These are phyloP conservation scores for Tolypocladium paradoxum DNA, from an alignment of 2,329 filamentous ascomycete genomes.

Conservation along the genomic window DNA sequence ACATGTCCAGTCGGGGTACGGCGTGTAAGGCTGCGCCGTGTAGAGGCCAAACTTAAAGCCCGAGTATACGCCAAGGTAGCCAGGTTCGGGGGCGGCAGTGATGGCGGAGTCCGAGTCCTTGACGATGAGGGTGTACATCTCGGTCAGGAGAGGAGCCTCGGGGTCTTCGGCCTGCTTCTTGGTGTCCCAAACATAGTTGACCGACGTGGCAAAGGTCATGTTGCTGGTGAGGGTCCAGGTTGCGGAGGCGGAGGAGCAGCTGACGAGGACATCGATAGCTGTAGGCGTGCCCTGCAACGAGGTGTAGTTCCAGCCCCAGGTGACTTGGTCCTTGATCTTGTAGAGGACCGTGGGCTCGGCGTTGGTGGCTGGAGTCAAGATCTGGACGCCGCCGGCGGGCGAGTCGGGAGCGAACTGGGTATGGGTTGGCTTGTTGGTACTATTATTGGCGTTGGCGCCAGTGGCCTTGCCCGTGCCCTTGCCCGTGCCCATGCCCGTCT, in stretches of 20 bases:
- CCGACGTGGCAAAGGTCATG: constrained; percentile 45
- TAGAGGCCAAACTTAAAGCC: constrained; percentile 50
- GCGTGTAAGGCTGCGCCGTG: constrained; percentile 36
- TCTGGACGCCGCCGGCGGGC: constrained; percentile 38
- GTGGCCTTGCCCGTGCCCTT: constrained; percentile 15
- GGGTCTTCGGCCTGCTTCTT: constrained; percentile 34
- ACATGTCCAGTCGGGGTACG: constrained; percentile 42
- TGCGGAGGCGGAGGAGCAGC: constrained; percentile 38
- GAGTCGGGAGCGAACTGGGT: constrained; percentile 34
- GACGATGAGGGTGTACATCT: constrained; percentile 51
- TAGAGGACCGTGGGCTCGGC: constrained; percentile 37
- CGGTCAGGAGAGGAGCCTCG: constrained; percentile 36
- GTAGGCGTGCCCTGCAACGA: constrained; percentile 46
- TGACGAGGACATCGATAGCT: constrained; percentile 48
- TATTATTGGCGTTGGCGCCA: constrained; percentile 14
- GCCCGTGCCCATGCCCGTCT: constrained; percentile 13
- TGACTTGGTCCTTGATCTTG: constrained; percentile 50
- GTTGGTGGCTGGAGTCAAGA: constrained; percentile 39
- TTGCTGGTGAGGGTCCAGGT: constrained; percentile 54
- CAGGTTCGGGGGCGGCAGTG: constrained; percentile 39
- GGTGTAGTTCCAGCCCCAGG: constrained; percentile 57
- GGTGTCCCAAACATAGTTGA: constrained; percentile 49
- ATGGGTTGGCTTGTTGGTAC: constrained; percentile 15
- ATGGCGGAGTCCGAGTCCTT: constrained; percentile 44
- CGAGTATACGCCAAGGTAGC: constrained; percentile 40